These are phyloP conservation scores for Entophlyctis luteolus DNA, from an alignment of 192 early-diverging fungal genomes.

Conservation along the genomic window DNA sequence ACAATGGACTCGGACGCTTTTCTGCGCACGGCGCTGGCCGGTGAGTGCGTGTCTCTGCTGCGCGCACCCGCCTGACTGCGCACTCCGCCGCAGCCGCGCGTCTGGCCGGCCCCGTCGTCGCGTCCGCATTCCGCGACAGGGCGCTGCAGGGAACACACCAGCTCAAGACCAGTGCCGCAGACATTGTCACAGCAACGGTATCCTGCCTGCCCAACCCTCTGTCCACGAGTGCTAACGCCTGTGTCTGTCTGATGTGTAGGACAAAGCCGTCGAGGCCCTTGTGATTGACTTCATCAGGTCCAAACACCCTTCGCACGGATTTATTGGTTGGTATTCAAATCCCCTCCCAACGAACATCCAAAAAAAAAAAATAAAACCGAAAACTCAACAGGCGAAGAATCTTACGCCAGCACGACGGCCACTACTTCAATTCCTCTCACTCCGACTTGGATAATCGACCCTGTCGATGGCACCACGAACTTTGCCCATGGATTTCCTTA, in stretches of 20 bases:
- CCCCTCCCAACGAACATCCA: too few species aligned
- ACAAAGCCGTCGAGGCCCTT: conserved; percentile 72
- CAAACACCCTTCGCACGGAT: conserved; percentile 65
- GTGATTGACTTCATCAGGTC: conserved; percentile 58
- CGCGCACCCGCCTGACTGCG: too few species aligned
- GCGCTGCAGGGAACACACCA: conserved; percentile 5
- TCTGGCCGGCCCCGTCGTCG: conserved; percentile 9
- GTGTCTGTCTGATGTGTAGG: neutral
- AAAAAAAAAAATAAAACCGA: conserved; percentile 33
- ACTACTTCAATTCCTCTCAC: conserved; percentile 50
- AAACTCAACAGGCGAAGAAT: conserved; percentile 5
- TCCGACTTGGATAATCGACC: conserved; percentile 90
- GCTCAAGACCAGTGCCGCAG: conserved; percentile 42
- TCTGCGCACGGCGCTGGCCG: neutral
- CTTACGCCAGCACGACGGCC: conserved; percentile 22
- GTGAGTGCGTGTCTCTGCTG: neutral
- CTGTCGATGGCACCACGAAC: conserved; percentile 63
- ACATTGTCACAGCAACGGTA: conserved; percentile 81
- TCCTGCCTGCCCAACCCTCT: too few species aligned
- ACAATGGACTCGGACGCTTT: too few species aligned
- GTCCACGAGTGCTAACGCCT: neutral
- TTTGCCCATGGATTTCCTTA: conserved; percentile 70
- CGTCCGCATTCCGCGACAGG: conserved; percentile 11
- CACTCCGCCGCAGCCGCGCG: conserved; percentile 5
- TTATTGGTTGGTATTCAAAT: too few species aligned